Conservation (phyloP, 1,284 basidiomycete species). For the Jaminaea rosea region DNA sequence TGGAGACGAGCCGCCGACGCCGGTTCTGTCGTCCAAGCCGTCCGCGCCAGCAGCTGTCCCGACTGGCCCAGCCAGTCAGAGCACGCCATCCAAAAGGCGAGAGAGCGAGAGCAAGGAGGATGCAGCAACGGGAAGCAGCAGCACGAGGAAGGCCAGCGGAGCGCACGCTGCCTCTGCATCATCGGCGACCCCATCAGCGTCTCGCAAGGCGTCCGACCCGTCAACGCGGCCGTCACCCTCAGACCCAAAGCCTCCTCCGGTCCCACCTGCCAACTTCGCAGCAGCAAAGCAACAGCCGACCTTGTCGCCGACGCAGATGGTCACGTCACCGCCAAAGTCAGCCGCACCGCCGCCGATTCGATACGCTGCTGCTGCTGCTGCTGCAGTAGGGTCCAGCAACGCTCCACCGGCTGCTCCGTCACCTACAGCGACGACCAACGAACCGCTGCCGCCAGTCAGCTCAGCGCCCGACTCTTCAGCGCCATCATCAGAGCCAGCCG, state of each 20-base stretch:
- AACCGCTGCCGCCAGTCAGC: no score
- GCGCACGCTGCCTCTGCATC: no score
- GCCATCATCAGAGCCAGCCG: conserved; percentile 19
- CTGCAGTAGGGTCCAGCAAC: conserved; percentile 51
- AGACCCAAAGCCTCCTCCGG: conserved; percentile 51
- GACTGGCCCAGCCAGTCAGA: neutral
- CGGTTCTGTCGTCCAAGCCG: neutral
- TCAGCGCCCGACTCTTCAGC: conserved; percentile 1
- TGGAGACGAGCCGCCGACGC: conserved; percentile 50
- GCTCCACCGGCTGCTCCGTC: conserved; percentile 2
- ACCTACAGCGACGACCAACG: conserved; percentile 6
- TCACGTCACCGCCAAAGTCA: conserved; percentile 30
- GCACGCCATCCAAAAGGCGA: conserved; percentile 10
- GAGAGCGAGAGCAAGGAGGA: conserved; percentile 21
- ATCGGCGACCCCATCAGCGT: neutral
- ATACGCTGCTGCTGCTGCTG: conserved; percentile 84
- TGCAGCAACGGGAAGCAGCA: no score
- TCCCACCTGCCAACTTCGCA: conserved; percentile 67
- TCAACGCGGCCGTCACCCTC: neutral
- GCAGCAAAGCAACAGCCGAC: conserved; percentile 53
- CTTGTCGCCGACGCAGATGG: conserved; percentile 16
- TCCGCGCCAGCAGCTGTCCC: neutral
- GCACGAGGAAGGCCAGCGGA: conserved; percentile 48
- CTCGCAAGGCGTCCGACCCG: neutral
- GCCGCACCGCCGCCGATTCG: conserved; percentile 59